A percentile compares a stretch with the other conserved stretches of the same genome.
These are phyloP conservation scores for Cryptococcus maquisensis DNA, from an alignment of 1,284 basidiomycete genomes.

Conservation along the genomic window DNA sequence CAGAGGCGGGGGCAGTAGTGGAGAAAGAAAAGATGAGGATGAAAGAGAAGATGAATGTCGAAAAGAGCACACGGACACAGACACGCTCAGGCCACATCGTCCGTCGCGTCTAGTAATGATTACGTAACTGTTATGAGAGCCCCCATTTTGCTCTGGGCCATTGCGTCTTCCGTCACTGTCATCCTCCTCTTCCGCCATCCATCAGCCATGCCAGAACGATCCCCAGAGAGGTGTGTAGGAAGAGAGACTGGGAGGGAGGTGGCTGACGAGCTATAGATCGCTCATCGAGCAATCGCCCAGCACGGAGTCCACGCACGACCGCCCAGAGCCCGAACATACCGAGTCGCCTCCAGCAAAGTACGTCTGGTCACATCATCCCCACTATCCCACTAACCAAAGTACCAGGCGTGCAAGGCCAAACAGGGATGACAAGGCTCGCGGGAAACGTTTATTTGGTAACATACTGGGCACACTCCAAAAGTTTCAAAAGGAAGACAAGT, in stretches of 20 bases:
- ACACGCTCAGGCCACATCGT: neutral
- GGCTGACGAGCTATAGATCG: neutral
- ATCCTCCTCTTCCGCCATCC: neutral
- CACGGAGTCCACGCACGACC: neutral
- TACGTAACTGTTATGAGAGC: neutral
- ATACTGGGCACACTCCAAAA: slow-evolving; percentile 46
- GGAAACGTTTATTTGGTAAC: slow-evolving; percentile 45
- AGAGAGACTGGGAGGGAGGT: neutral
- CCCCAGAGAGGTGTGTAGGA: neutral
- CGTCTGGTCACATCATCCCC: neutral
- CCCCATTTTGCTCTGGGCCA: neutral
- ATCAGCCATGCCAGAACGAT: neutral
- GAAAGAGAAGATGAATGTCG: neutral
- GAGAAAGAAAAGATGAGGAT: neutral
- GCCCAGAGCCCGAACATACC: neutral
- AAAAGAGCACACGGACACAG: neutral
- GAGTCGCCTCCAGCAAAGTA: neutral
- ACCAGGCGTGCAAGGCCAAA: slow-evolving; percentile 37
- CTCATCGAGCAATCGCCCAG: neutral
- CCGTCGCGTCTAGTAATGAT: neutral
- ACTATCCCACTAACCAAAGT: neutral
- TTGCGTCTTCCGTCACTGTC: neutral
- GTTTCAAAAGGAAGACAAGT: slow-evolving; percentile 48
- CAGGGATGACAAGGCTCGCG: slow-evolving; percentile 41
- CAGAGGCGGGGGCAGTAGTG: neutral